Base-by-base conservation (phyloP, 1,139 yeast genomes). In the Saccharomyces hybrid region DNA sequence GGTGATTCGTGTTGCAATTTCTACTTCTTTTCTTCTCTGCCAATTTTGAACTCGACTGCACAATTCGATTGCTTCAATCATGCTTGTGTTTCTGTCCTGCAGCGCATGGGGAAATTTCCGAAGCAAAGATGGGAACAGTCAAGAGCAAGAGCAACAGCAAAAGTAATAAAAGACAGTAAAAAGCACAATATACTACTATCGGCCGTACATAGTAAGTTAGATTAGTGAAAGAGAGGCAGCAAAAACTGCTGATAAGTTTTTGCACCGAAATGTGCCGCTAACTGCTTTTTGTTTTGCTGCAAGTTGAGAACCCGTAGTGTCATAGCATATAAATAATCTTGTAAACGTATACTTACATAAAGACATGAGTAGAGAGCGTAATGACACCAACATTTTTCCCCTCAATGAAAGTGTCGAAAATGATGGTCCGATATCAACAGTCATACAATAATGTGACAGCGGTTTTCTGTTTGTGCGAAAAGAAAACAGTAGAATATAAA, bases 41-140 rank as follows among this genome's bases (percentile, higher is more conserved):
- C 41, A 14, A n/a, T 5, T 11, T 32, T 16, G 26, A 16, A 20
- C 23, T 11, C 26, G 13, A 14, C 44, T 38, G 6, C 44, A 20
- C 25, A 38, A 38, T 16, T 38, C 23, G 9, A 20, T 38, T 38
- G 25, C n/a, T 16, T 38, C 13, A 16, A 16, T 38, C 44, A 20
- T 38, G 20, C 44, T 38, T 38, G 44, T 38, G 44, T 38, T 38
- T 31, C 25, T 42, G 32, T 29, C n/a, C 31, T 28, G 48, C 31
- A 25, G 31, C 49, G 32, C 49, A 29, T 20, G 28, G 34, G 51
- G 46, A 47, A 31, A 20, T 20, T 28, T 50, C 46, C 32, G 46
- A 47, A 25, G 14, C n/a, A n/a, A 26, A 20, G 31, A 47, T 44
- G 32, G 48, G 51, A 44, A 38, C 42, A 14, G 14, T 25, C 42